A percentile compares a stretch with the other conserved stretches of the same genome.
Conservation (phyloP, 441 rosid genomes). For the Eutrema salsugineum region DNA sequence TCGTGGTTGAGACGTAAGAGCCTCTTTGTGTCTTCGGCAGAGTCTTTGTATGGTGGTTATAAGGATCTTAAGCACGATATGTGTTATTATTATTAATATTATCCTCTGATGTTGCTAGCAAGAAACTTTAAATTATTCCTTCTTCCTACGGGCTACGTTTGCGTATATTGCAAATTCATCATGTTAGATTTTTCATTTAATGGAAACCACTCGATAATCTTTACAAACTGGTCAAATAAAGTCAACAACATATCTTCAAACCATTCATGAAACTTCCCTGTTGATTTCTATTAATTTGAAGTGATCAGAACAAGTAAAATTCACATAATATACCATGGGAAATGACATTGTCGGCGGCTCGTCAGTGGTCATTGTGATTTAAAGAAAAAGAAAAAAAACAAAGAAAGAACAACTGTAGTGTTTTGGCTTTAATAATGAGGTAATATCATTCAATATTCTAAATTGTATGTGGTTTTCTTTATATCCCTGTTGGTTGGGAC, state of each 20-base stretch:
- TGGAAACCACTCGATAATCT: background rate
- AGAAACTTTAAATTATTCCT: background rate
- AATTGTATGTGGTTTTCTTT: background rate
- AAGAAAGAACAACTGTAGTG: background rate
- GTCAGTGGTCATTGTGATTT: background rate
- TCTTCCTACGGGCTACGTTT: background rate
- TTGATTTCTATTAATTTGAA: background rate
- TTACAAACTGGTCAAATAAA: background rate
- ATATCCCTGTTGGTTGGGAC: too few species aligned
- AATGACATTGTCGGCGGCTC: constrained; percentile 5
- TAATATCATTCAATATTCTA: background rate
- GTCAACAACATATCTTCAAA: background rate
- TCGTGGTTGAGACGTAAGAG: constrained; percentile 23
- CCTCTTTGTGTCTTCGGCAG: background rate
- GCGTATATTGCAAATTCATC: background rate
- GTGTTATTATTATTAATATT: background rate
- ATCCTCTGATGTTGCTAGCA: constrained; percentile 8
- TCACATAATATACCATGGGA: background rate
- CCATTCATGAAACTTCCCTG: background rate
- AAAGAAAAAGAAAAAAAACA: background rate
- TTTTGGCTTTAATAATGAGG: background rate
- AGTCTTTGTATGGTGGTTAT: background rate
- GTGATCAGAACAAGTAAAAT: background rate
- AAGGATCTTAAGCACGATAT: background rate
- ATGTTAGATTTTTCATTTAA: background rate